phyloP scores from a whole-genome alignment of 2,329 filamentous ascomycete genomes.

The Diaporthe caulivora region DNA sequence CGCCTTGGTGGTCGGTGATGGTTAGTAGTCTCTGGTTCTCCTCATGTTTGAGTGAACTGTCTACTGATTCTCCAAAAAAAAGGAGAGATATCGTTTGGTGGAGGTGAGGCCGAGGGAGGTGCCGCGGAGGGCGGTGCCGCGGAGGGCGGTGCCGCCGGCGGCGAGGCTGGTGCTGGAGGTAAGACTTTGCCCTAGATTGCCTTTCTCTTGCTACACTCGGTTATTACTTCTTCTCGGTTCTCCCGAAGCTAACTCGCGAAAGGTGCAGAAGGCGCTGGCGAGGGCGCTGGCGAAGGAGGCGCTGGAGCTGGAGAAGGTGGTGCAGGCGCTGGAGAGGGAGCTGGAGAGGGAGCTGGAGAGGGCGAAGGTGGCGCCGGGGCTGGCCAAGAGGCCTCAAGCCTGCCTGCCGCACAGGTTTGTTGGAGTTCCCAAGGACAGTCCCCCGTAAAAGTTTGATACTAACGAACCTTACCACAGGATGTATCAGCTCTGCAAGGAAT shows the following conservation, averaged over 20 bases:
- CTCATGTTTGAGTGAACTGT: no score
- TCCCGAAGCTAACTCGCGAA: no score
- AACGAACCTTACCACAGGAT: background rate
- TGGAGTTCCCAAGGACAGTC: no score
- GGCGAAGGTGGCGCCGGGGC: no score
- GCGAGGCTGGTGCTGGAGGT: slow-evolving; percentile 1
- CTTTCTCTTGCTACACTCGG: no score
- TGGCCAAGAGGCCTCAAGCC: no score
- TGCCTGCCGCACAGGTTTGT: no score
- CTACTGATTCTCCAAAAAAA: no score
- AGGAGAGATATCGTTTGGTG: slow-evolving; percentile 54
- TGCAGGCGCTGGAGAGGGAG: background rate
- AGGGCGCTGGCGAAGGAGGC: slow-evolving; percentile 2
- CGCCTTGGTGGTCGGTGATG: slow-evolving; percentile 65
- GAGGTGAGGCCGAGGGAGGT: slow-evolving; percentile 47
- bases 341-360: background rate
- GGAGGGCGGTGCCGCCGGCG: background rate
- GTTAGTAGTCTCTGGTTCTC: slow-evolving; percentile 46
- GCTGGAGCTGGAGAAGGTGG: background rate
- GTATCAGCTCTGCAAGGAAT: slow-evolving; percentile 21
- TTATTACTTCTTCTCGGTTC: no score
- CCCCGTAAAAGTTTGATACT: no score
- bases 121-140: slow-evolving; percentile 48
- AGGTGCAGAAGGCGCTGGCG: background rate
- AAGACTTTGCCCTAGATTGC: no score